Evolutionary conservation across 129 eudicot genomes (phyloP), one percentile per base, ranked within the genome.

Genomic region (Centella asiatica): DNA sequence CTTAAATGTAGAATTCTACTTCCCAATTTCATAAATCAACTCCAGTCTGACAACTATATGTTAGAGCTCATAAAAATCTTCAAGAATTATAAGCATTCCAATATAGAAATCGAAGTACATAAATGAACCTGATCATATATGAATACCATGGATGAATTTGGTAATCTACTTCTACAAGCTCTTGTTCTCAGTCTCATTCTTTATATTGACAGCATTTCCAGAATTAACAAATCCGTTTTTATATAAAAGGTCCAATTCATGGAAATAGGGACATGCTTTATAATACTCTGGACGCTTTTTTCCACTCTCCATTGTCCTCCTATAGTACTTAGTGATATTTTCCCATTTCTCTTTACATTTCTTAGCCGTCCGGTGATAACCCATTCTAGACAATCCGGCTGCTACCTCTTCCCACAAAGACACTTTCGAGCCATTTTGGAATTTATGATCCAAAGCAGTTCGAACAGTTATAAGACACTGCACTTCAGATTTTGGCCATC

Each of bases 321-420:
- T 74, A 22, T 73, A 86, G 74, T 86, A 82, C 72, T 86, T 86
- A 52, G 77, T 86, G 32, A 86, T 82, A 60, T 80, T 86, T 44
- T 86, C 95, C 89, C 95, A 86, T 63, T 86, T 86, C 77, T 86
- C 89, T 68, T 75, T 86, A 70, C 86, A 86, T 67, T 71, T 86
- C 73, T 72, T 77, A 10, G 95, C 76, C n/a, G 69, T 73, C 22
- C 87, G 65, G 23, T 62, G 61, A 62, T 69, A 85, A 1, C 94
- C 94, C 78, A 81, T 67, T 5, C 56, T 65, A 8, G 60, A 52
- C 51, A 85, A 60, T 6, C 46, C 70, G 22, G 37, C 50, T 19
- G 94, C 72, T 28, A 85, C 78, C 24, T 81, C 76, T 39, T 78
- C 78, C 94, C 94, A 85, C 4, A 76, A 10, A 0, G 79, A 52